These are phyloP conservation scores for Dysphania ambrosioides DNA, from an alignment of 148 eudicot species.

Conservation along the genomic window DNA sequence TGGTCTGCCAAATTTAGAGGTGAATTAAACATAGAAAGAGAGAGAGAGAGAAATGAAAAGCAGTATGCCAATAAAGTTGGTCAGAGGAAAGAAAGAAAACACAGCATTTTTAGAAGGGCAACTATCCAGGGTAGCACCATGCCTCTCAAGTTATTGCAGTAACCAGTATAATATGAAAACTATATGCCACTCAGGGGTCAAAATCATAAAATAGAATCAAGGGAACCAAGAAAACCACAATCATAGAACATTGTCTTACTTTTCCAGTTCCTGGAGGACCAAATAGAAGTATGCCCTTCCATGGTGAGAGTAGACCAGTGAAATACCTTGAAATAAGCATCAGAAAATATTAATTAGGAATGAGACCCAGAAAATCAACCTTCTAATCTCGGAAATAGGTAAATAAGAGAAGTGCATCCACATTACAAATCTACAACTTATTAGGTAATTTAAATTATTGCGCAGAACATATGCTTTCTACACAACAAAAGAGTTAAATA, in stretches of 20 bases:
- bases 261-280: slow-evolving; percentile 99
- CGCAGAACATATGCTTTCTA: neutral
- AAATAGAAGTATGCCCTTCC: slow-evolving; percentile 97
- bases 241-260: slow-evolving; percentile 38
- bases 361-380: neutral
- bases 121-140: neutral
- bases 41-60: neutral
- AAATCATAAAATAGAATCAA: slow-evolving; percentile 2
- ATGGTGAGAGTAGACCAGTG: slow-evolving; percentile 87
- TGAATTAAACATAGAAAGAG: slow-evolving; percentile 14
- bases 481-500: neutral
- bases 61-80: neutral
- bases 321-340: slow-evolving; percentile 60
- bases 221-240: neutral
- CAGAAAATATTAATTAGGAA: slow-evolving; percentile 11
- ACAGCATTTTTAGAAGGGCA: neutral
- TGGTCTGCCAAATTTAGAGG: slow-evolving; percentile 55
- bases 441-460: neutral
- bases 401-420: neutral
- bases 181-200: too few species aligned
- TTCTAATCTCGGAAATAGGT: neutral
- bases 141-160: too few species aligned
- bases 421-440: neutral
- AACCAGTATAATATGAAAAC: neutral
- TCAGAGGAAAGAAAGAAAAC: neutral